A percentile compares a stretch with the other conserved stretches of the same genome.
Evolutionary conservation across 23 red algal species (phyloP).

Genomic region (Chondrus crispus): DNA sequence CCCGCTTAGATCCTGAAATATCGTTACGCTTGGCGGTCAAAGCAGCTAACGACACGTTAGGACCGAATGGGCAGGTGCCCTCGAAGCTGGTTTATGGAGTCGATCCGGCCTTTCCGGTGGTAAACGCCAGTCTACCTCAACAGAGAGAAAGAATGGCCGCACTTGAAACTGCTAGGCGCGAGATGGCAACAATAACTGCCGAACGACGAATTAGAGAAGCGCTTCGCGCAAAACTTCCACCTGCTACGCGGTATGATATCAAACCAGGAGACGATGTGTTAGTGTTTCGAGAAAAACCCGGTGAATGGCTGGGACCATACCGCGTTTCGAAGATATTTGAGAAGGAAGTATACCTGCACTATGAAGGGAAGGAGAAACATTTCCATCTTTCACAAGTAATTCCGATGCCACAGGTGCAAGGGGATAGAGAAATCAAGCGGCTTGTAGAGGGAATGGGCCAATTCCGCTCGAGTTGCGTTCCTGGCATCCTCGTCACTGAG

Average conservation of each 20-base stretch:
- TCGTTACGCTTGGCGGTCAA: neutral
- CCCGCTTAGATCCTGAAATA: neutral
- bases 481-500: neutral
- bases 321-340: neutral
- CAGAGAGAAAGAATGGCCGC: neutral
- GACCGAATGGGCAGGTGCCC: constrained; percentile 10
- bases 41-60: neutral
- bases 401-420: too few species aligned
- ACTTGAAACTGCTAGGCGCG: neutral
- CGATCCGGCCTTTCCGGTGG: neutral
- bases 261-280: neutral
- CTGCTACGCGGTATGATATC: neutral
- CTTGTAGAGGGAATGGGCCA: neutral
- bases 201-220: neutral
- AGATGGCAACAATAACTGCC: neutral
- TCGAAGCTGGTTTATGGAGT: neutral
- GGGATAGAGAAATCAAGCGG: neutral
- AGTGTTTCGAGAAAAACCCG: neutral
- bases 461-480: neutral
- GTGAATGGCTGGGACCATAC: neutral
- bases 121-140: neutral
- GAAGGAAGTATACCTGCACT: neutral
- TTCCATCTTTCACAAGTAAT: too few species aligned
- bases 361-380: neutral
- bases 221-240: neutral